A percentile compares a stretch with the other conserved stretches of the same genome.
phyloP scores from a whole-genome alignment of 345 rosid species.

The Geranium brycei region DNA sequence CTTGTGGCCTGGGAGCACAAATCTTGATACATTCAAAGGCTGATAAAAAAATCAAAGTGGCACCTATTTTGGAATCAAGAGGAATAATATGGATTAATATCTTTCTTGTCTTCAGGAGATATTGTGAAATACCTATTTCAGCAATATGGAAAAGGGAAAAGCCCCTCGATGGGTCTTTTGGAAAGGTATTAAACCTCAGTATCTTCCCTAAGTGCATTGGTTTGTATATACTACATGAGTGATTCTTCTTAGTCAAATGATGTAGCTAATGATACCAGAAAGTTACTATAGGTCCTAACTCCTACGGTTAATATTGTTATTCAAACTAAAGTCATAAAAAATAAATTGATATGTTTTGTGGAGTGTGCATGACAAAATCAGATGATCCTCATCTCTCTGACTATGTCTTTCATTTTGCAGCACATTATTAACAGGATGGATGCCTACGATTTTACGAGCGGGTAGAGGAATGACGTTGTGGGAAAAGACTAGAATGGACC shows the following conservation, averaged over 20 bases:
- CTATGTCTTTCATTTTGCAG: slow-evolving; percentile 18
- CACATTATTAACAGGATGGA: slow-evolving; percentile 78
- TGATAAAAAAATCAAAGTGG: no score
- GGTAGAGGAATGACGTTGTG: slow-evolving; percentile 73
- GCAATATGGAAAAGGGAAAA: slow-evolving; percentile 58
- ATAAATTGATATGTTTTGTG: neutral
- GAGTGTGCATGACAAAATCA: neutral
- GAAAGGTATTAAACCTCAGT: slow-evolving; percentile 37
- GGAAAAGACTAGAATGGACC: slow-evolving; percentile 45
- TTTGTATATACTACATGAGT: neutral
- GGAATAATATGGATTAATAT: neutral
- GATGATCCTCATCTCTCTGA: neutral
- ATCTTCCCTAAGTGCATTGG: neutral
- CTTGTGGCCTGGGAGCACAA: no score
- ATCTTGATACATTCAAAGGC: no score
- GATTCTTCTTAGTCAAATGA: no score
- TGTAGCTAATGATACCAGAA: no score
- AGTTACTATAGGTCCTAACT: no score
- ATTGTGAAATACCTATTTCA: slow-evolving; percentile 62
- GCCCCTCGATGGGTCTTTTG: slow-evolving; percentile 49
- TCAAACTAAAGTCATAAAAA: no score
- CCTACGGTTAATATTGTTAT: no score
- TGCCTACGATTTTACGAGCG: slow-evolving; percentile 76
- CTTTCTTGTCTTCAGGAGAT: slow-evolving; percentile 34
- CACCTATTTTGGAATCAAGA: no score